phyloP scores from a whole-genome alignment of 768 basidiomycete species.

The Dioszegia crocea region DNA sequence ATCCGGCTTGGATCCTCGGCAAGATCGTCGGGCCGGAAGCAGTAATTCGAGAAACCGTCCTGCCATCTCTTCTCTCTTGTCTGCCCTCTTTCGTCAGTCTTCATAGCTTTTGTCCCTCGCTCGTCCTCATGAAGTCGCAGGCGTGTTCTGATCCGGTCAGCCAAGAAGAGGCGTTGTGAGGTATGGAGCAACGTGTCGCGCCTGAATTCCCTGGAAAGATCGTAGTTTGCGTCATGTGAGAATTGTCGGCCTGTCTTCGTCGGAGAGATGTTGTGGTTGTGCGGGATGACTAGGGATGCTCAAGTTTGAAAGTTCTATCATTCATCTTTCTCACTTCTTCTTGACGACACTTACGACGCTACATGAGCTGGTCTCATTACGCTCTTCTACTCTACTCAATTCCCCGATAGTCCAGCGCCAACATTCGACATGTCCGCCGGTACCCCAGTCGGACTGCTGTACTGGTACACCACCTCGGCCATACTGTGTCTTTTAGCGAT shows the following conservation, averaged over 20 bases:
- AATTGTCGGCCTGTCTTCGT: background rate
- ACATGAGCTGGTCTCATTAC: background rate
- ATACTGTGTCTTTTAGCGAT: slow-evolving; percentile 30
- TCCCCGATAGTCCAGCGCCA: too few species aligned
- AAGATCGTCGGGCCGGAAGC: too few species aligned
- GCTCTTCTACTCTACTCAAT: too few species aligned
- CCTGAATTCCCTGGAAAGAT: background rate
- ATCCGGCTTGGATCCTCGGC: too few species aligned
- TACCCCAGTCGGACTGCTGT: slow-evolving; percentile 29
- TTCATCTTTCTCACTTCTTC: background rate
- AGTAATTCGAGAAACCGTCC: too few species aligned
- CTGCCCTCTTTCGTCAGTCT: background rate
- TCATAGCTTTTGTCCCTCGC: background rate
- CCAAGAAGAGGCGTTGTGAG: too few species aligned
- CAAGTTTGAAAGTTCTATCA: background rate
- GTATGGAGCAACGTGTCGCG: background rate
- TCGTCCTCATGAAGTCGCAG: too few species aligned
- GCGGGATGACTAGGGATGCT: too few species aligned
- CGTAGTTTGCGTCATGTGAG: background rate
- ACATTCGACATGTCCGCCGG: background rate
- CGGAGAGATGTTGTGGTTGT: background rate
- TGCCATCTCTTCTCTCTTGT: background rate
- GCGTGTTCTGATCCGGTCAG: too few species aligned
- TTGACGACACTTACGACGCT: background rate
- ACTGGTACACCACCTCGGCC: slow-evolving; percentile 38